Evolutionary conservation across 169 alveolate genomes (phyloP).

Genomic region (Cystoisospora suis): DNA sequence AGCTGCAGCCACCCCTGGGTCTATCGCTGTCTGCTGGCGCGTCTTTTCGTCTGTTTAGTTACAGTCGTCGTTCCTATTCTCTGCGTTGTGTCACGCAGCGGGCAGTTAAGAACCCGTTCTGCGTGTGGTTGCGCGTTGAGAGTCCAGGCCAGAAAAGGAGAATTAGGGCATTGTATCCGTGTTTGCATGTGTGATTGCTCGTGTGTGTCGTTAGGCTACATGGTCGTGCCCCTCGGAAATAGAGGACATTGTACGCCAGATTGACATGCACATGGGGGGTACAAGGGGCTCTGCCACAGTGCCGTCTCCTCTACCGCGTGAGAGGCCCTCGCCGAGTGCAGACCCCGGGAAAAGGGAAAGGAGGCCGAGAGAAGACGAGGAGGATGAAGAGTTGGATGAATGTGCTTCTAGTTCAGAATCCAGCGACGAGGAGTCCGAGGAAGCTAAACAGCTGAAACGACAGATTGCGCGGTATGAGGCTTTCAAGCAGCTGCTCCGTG

Average conservation of each 20-base stretch:
- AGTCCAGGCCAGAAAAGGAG: background rate
- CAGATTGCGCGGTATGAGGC: constrained; percentile 39
- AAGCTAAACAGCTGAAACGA: background rate
- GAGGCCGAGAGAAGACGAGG: background rate
- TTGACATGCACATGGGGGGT: constrained; percentile 19
- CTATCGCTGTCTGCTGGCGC: background rate
- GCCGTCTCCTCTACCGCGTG: too few relatives aligned
- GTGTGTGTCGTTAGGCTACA: constrained; percentile 7
- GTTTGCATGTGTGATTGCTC: background rate
- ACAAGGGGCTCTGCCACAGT: background rate
- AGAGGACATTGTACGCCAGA: background rate
- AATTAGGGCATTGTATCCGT: background rate
- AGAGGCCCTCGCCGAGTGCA: background rate
- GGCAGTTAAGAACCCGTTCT: background rate
- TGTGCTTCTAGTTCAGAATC: background rate
- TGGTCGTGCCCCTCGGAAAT: constrained; percentile 53
- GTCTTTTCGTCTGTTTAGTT: background rate
- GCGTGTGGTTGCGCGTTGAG: background rate
- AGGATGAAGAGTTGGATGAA: background rate
- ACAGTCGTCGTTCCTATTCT: background rate
- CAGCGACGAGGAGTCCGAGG: background rate
- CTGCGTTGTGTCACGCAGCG: background rate
- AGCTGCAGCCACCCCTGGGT: background rate
- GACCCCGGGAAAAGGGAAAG: background rate
- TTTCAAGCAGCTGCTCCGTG: constrained; percentile 54